Evolutionary conservation across 352 stramenopile species (phyloP).

Genomic region (Stephanocyclus meneghinianus): DNA sequence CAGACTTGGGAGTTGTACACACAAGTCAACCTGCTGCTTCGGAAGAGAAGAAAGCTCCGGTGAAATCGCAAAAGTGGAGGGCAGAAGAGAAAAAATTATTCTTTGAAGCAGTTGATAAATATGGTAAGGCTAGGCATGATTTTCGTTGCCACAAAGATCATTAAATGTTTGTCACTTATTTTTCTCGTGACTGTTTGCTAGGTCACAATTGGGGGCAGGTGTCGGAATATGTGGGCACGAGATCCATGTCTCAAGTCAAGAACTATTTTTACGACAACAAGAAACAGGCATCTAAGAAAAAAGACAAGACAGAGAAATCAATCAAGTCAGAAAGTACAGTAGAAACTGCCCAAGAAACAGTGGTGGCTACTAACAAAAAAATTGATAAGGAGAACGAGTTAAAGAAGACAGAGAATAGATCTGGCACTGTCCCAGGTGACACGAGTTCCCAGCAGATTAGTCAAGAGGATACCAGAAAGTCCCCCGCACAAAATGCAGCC

Average conservation of each 20-base stretch:
- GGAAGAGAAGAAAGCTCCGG: slow-evolving; percentile 24
- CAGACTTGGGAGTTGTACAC: slow-evolving; percentile 19
- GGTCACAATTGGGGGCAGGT: slow-evolving; percentile 68
- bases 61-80: slow-evolving; percentile 79
- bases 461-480: slow-evolving; percentile 1
- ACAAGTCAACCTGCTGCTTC: neutral
- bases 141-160: neutral
- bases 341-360: neutral
- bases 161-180: slow-evolving; percentile 10
- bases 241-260: slow-evolving; percentile 76
- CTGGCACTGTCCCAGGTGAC: neutral
- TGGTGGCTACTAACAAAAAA: slow-evolving; percentile 30
- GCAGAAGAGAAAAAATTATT: slow-evolving; percentile 78
- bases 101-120: slow-evolving; percentile 70
- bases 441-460: neutral
- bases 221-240: slow-evolving; percentile 67
- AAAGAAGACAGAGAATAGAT: neutral
- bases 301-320: slow-evolving; percentile 31
- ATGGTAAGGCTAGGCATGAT: slow-evolving; percentile 53
- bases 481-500: neutral
- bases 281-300: slow-evolving; percentile 67
- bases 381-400: slow-evolving; percentile 33
- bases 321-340: slow-evolving; percentile 20
- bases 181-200: slow-evolving; percentile 9
- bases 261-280: slow-evolving; percentile 84